Percentiles rank a stretch among this genome's conserved stretches.
These are phyloP conservation scores for Hypholoma fasciculare DNA, from an alignment of 768 basidiomycete genomes.

Conservation along the genomic window DNA sequence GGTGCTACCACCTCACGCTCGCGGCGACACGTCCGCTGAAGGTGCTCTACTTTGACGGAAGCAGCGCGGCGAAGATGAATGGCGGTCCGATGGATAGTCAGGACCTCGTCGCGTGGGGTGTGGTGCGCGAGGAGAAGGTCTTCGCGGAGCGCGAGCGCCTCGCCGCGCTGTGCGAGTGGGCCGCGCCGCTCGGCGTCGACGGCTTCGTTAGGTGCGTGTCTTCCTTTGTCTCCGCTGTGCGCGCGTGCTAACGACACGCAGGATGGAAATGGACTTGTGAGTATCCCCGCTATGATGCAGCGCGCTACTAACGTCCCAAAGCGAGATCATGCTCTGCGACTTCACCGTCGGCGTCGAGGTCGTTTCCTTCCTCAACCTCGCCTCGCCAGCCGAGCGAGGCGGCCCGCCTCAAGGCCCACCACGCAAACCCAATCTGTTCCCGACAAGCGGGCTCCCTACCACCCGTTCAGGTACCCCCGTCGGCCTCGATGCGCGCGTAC, in stretches of 20 bases:
- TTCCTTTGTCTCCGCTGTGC: background rate
- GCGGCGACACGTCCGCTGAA: constrained; percentile 38
- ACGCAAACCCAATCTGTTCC: background rate
- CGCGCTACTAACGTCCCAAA: constrained; percentile 14
- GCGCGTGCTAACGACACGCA: constrained; percentile 7
- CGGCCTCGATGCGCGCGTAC: constrained; percentile 12
- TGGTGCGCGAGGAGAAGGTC: constrained; percentile 20
- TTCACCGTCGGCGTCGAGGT: constrained; percentile 39
- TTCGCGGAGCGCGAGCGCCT: constrained; percentile 35
- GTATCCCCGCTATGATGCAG: constrained; percentile 9
- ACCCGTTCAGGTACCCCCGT: background rate
- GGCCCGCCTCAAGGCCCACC: background rate
- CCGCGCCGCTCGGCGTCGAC: constrained; percentile 37
- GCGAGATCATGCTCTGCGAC: constrained; percentile 50
- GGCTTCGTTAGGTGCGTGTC: constrained; percentile 43
- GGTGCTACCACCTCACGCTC: constrained; percentile 42
- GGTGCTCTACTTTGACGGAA: constrained; percentile 54
- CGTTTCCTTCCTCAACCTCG: constrained; percentile 39
- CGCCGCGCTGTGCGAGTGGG: constrained; percentile 42
- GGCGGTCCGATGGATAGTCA: constrained; percentile 46
- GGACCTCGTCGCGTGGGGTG: constrained; percentile 47
- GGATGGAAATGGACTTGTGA: constrained; percentile 53
- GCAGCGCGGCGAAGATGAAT: constrained; percentile 43
- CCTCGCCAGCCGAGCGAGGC: background rate
- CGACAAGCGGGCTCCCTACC: too few relatives aligned